phyloP scores from a whole-genome alignment of 768 basidiomycete species.

The Auriscalpium vulgare region DNA sequence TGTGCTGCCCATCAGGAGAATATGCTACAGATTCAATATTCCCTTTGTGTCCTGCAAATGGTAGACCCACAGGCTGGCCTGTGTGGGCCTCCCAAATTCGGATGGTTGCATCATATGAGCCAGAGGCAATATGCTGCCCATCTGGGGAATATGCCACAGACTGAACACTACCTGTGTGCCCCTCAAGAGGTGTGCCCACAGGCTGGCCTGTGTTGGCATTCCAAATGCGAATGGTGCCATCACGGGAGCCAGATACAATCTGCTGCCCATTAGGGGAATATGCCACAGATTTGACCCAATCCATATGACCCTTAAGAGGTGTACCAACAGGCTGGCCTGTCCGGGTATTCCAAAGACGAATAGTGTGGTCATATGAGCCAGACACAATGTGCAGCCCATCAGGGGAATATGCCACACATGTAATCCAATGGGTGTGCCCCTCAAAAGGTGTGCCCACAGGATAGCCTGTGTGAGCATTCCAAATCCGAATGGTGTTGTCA shows the following conservation, averaged over 20 bases:
- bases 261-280: not conserved
- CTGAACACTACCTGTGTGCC: no score
- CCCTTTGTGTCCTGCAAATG: no score
- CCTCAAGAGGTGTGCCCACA: not conserved
- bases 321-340: not conserved
- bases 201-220: not conserved
- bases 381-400: not conserved
- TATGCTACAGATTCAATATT: no score
- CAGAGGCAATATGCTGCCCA: no score
- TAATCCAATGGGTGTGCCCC: not conserved
- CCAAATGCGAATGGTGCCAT: not conserved
- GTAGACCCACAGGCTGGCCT: no score
- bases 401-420: not conserved
- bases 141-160: no score
- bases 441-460: no score
- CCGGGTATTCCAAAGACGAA: not conserved
- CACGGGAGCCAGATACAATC: not conserved
- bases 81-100: no score
- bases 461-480: no score
- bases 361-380: not conserved
- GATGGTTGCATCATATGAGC: no score
- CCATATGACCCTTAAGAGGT: not conserved
- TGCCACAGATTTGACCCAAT: not conserved
- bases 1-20: no score
- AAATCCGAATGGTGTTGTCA: no score